Percentiles rank a stretch among this genome's conserved stretches.
Evolutionary conservation across 805 yeast species (phyloP).

Genomic region (Pichia membranifaciens): DNA sequence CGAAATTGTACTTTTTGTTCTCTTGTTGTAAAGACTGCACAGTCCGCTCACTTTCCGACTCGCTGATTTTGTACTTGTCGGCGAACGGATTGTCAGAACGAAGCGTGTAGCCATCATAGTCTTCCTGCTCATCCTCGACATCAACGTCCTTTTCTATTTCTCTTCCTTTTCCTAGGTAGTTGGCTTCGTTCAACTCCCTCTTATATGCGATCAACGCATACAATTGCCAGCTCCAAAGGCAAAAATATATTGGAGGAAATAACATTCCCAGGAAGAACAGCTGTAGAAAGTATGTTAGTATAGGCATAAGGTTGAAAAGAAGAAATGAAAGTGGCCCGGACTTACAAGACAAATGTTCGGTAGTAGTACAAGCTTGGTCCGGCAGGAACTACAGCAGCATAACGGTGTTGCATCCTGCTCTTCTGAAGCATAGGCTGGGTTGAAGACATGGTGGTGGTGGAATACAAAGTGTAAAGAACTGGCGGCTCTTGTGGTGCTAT

Average conservation of each 20-base stretch:
- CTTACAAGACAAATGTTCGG: constrained; percentile 8
- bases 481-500: too few relatives aligned
- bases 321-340: not conserved
- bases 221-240: constrained; percentile 7
- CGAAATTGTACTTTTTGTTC: constrained; percentile 9
- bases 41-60: too few relatives aligned
- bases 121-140: not conserved
- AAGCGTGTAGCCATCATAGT: not conserved
- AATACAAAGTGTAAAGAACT: not conserved
- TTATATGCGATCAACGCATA: constrained; percentile 1
- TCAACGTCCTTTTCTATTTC: not conserved
- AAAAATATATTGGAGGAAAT: constrained; percentile 8
- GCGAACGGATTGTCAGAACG: not conserved
- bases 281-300: constrained; percentile 7
- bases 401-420: not conserved
- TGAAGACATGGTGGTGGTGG: not conserved
- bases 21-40: not conserved
- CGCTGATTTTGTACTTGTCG: not conserved
- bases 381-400: constrained; percentile 12
- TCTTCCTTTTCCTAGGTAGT: not conserved
- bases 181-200: not conserved
- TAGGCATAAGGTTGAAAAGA: not conserved
- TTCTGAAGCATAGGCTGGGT: not conserved
- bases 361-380: constrained; percentile 3
- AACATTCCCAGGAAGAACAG: constrained; percentile 11